phyloP scores from a whole-genome alignment of 2,329 filamentous ascomycete genomes.

The Kalmusia sp. region DNA sequence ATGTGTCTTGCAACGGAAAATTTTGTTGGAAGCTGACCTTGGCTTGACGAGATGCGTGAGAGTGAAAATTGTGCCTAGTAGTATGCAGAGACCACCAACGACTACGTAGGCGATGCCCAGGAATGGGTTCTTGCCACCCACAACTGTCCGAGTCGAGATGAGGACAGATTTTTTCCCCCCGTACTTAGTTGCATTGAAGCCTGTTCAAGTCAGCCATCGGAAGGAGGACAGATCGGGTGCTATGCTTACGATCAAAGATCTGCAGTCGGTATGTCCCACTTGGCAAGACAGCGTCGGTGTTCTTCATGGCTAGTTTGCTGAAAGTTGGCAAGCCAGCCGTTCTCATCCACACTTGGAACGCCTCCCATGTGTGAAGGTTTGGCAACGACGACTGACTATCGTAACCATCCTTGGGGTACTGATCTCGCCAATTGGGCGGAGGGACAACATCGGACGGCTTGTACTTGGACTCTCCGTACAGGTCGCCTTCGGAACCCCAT shows the following conservation, averaged over 20 bases:
- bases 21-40: conserved; percentile 65
- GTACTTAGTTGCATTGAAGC: conserved; percentile 80
- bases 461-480: conserved; percentile 78
- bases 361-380: conserved; percentile 76
- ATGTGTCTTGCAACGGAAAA: too few species aligned
- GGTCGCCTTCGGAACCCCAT: conserved; percentile 80
- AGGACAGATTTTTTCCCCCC: conserved; percentile 89
- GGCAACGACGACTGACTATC: conserved; percentile 56
- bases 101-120: conserved; percentile 95
- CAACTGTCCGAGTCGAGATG: conserved; percentile 86
- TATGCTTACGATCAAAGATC: conserved; percentile 76
- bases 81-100: conserved; percentile 89
- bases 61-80: conserved; percentile 88
- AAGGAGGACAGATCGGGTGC: background rate
- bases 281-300: conserved; percentile 73
- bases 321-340: conserved; percentile 93
- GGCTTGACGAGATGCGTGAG: conserved; percentile 90
- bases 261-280: conserved; percentile 77
- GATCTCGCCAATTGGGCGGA: conserved; percentile 82
- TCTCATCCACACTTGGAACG: conserved; percentile 98
- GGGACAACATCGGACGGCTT: conserved; percentile 71
- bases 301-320: conserved; percentile 89
- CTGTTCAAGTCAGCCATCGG: conserved; percentile 56
- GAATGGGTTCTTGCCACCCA: conserved; percentile 95
- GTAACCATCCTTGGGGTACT: conserved; percentile 73